Conservation (phyloP, 1,284 basidiomycete genomes). For the Bjerkandera adusta region DNA sequence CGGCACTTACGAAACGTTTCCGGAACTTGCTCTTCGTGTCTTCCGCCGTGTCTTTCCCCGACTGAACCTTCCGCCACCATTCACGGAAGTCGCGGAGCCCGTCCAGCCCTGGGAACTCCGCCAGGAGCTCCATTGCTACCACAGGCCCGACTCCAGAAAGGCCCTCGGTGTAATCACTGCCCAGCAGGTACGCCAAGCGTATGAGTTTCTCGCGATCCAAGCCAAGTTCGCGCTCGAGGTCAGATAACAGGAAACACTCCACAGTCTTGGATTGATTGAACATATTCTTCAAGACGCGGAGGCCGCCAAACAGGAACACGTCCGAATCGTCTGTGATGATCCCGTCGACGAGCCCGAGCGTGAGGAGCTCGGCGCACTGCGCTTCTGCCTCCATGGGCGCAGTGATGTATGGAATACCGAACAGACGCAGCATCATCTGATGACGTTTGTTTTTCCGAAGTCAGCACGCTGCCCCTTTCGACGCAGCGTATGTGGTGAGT, state of each 20-base stretch:
- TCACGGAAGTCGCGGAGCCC: constrained; percentile 86
- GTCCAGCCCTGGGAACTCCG: constrained; percentile 85
- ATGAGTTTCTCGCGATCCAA: constrained; percentile 87
- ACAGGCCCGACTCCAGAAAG: constrained; percentile 95
- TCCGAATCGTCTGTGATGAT: constrained; percentile 99
- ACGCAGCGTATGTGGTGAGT: neutral
- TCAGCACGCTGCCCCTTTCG: neutral
- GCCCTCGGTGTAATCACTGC: constrained; percentile 98
- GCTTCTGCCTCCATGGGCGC: constrained; percentile 99
- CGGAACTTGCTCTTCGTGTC: constrained; percentile 78
- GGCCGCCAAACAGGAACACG: constrained; percentile 96
- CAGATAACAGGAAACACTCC: constrained; percentile 87
- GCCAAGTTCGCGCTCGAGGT: constrained; percentile 87
- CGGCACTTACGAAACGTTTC: constrained; percentile 74
- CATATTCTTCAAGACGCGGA: constrained; percentile 97
- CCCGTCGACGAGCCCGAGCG: constrained; percentile 88
- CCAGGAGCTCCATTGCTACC: constrained; percentile 92
- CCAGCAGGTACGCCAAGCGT: constrained; percentile 88
- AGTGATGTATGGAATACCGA: constrained; percentile 97
- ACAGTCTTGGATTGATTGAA: constrained; percentile 99
- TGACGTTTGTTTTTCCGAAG: neutral
- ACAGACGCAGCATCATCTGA: constrained; percentile 84
- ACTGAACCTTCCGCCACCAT: constrained; percentile 97
- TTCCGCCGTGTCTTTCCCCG: constrained; percentile 74
- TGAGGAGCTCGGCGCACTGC: constrained; percentile 92